A percentile compares a stretch with the other conserved stretches of the same genome.
Conservation (phyloP, 345 rosid species). For the Lumnitzera racemosa region DNA sequence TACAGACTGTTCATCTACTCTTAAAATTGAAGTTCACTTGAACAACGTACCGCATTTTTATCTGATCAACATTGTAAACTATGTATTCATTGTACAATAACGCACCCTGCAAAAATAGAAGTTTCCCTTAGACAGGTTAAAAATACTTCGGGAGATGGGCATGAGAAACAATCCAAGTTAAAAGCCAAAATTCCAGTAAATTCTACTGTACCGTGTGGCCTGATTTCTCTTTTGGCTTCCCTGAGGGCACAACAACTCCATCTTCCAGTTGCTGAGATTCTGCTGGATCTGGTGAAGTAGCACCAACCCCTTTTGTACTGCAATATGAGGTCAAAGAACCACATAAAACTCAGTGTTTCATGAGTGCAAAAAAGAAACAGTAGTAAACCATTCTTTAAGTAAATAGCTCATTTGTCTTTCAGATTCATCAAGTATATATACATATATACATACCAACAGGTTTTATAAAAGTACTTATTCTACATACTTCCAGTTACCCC, state of each 20-base stretch:
- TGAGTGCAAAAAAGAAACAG: not conserved
- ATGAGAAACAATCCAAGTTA: no score
- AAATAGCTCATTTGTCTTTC: no score
- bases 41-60: conserved; percentile 67
- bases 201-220: conserved; percentile 22
- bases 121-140: not conserved
- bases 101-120: conserved; percentile 40
- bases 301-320: conserved; percentile 83
- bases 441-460: no score
- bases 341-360: not conserved
- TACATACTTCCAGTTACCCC: no score
- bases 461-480: no score
- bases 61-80: conserved; percentile 78
- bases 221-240: conserved; percentile 49
- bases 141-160: no score
- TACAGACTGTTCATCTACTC: not conserved
- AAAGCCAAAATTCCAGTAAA: no score
- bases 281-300: conserved; percentile 55
- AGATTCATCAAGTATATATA: no score
- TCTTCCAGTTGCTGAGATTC: conserved; percentile 56
- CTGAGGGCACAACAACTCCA: conserved; percentile 65
- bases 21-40: conserved; percentile 64
- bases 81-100: conserved; percentile 74
- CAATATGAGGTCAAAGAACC: conserved; percentile 10
- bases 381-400: no score